Evolutionary conservation across 2,329 filamentous ascomycete species (phyloP).

Genomic region (Fusarium drepaniforme): DNA sequence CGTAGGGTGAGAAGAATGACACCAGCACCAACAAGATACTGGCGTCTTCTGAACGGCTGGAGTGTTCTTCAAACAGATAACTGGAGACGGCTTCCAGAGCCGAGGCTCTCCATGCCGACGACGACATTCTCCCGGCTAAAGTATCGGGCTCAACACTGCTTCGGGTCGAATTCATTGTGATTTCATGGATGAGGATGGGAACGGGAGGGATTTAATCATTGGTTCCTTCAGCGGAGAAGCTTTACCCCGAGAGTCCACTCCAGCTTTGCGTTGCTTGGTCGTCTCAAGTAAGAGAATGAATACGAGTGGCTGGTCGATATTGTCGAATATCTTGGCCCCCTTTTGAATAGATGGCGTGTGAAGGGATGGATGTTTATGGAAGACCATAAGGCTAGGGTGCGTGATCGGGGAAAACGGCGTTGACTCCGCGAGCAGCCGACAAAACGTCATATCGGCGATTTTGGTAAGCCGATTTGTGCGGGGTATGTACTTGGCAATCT

Average conservation of each 20-base stretch:
- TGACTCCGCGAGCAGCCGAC: slow-evolving; percentile 23
- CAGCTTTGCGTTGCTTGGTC: slow-evolving; percentile 11
- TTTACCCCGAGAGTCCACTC: slow-evolving; percentile 12
- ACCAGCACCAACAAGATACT: slow-evolving; percentile 34
- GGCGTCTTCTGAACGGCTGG: slow-evolving; percentile 31
- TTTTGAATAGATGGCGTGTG: slow-evolving; percentile 18
- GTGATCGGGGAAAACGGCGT: slow-evolving; percentile 32
- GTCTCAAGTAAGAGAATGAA: background rate
- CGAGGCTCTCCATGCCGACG: slow-evolving; percentile 30
- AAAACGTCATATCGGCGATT: slow-evolving; percentile 28
- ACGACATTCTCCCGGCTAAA: slow-evolving; percentile 12
- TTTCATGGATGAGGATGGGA: slow-evolving; percentile 4
- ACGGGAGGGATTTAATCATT: slow-evolving; percentile 7
- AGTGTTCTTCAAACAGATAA: slow-evolving; percentile 23
- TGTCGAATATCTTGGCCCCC: slow-evolving; percentile 6
- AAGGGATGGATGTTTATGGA: slow-evolving; percentile 22
- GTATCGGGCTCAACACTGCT: slow-evolving; percentile 3
- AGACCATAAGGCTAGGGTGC: slow-evolving; percentile 2
- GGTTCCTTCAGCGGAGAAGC: slow-evolving; percentile 19
- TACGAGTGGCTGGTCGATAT: background rate
- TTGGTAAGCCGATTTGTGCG: slow-evolving; percentile 28
- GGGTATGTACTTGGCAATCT: slow-evolving; percentile 28
- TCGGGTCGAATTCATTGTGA: background rate
- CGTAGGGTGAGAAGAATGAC: slow-evolving; percentile 36
- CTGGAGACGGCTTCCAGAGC: slow-evolving; percentile 33